These are phyloP conservation scores for Diaporthe capsici DNA, from an alignment of 2,329 filamentous ascomycete genomes.

Conservation along the genomic window DNA sequence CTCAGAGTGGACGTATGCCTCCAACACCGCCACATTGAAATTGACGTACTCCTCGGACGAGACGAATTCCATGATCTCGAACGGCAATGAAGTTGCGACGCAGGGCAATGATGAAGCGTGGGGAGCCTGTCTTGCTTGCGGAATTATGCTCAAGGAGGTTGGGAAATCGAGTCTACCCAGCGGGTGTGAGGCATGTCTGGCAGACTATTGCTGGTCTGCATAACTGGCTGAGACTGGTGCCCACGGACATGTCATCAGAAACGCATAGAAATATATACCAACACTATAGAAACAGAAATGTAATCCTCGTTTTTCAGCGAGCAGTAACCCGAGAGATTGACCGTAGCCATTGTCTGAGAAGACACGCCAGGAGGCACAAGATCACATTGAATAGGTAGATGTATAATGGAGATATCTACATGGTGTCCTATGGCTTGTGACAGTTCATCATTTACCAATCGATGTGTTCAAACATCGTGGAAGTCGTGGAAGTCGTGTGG, in stretches of 20 bases:
- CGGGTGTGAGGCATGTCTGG: conserved; percentile 54
- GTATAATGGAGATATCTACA: not conserved
- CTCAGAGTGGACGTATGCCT: conserved; percentile 52
- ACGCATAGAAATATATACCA: not conserved
- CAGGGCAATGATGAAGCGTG: conserved; percentile 54
- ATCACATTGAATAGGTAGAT: not conserved
- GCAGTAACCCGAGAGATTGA: not conserved
- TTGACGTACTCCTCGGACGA: conserved; percentile 52
- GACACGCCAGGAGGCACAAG: not conserved
- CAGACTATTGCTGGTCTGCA: conserved; percentile 52
- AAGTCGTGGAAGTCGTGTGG: not conserved
- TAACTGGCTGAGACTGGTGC: not conserved
- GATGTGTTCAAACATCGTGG: not conserved
- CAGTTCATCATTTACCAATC: not conserved
- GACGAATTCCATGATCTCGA: conserved; percentile 55
- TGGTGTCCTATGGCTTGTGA: not conserved
- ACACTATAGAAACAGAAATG: not conserved
- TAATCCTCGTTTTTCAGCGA: not conserved
- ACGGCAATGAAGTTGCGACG: conserved; percentile 55
- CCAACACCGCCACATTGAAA: conserved; percentile 50
- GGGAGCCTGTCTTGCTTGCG: conserved; percentile 59
- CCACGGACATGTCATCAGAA: not conserved
- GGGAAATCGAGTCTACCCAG: conserved; percentile 44
- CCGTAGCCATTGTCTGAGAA: not conserved
- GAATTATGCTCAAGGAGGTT: conserved; percentile 51